Percentiles rank a stretch among this genome's conserved stretches.
These are phyloP conservation scores for Ascosphaera aggregata DNA, from an alignment of 2,329 filamentous ascomycete genomes.

Conservation along the genomic window DNA sequence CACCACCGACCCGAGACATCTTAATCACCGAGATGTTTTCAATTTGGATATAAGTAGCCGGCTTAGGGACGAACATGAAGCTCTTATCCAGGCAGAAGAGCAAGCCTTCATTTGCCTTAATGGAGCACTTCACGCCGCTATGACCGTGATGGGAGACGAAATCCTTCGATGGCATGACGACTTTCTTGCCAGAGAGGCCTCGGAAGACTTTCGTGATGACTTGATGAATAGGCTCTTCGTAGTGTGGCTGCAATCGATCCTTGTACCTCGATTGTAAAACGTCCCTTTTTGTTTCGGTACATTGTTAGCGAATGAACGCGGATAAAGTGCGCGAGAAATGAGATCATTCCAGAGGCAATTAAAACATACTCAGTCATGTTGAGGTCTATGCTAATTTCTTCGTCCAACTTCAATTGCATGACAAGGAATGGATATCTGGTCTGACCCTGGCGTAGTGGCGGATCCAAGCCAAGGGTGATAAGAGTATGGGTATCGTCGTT, in stretches of 20 bases:
- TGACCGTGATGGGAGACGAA: slow-evolving; percentile 86
- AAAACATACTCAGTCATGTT: slow-evolving; percentile 60
- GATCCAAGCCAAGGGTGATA: slow-evolving; percentile 83
- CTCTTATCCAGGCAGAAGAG: slow-evolving; percentile 94
- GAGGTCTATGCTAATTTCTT: slow-evolving; percentile 86
- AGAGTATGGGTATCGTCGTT: slow-evolving; percentile 95
- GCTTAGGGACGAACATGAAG: slow-evolving; percentile 98
- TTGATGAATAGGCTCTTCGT: slow-evolving; percentile 80
- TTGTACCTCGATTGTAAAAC: slow-evolving; percentile 68
- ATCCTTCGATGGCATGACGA: slow-evolving; percentile 81
- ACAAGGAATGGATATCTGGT: slow-evolving; percentile 95
- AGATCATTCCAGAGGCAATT: not conserved
- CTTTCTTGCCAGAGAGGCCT: slow-evolving; percentile 82
- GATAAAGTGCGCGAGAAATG: not conserved
- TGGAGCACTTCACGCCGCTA: slow-evolving; percentile 96
- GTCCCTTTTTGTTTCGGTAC: slow-evolving; percentile 24
- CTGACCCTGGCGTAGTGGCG: slow-evolving; percentile 86
- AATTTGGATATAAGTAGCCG: slow-evolving; percentile 88
- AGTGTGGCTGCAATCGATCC: slow-evolving; percentile 67
- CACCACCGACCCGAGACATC: slow-evolving; percentile 86
- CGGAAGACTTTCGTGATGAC: slow-evolving; percentile 93
- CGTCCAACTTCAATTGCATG: slow-evolving; percentile 97
- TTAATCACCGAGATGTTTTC: slow-evolving; percentile 81
- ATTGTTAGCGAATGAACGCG: not conserved
- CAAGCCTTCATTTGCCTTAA: slow-evolving; percentile 97